Conservation (phyloP, 139 green algal genomes). For the Auxenochlorella pyrenoidosa region DNA sequence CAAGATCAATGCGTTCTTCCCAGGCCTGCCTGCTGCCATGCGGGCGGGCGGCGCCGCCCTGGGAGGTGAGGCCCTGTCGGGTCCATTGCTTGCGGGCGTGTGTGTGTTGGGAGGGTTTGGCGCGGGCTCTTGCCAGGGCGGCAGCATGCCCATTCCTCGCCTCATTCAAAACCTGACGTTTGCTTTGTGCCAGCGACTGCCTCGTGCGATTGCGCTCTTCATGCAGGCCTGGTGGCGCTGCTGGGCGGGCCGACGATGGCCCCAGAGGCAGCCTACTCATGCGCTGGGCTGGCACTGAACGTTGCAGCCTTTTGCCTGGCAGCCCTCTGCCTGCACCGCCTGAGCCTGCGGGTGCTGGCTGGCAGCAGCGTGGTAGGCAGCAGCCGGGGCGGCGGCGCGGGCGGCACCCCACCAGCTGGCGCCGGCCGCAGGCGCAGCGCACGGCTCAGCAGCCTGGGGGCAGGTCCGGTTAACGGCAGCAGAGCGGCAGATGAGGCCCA, state of each 20-base stretch:
- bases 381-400: not conserved
- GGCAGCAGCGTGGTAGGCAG: not conserved
- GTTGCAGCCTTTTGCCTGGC: slow-evolving; percentile 52
- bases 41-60: not conserved
- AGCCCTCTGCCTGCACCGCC: slow-evolving; percentile 28
- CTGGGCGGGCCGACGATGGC: not conserved
- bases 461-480: no score
- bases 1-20: slow-evolving; percentile 94
- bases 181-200: not conserved
- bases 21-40: slow-evolving; percentile 70
- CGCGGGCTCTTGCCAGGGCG: no score
- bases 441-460: not conserved
- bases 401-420: not conserved
- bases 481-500: not conserved
- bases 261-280: not conserved
- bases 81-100: no score
- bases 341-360: slow-evolving; percentile 19
- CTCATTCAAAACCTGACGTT: not conserved
- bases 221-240: not conserved
- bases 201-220: not conserved
- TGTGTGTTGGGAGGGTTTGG: no score
- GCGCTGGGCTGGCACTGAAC: slow-evolving; percentile 51
- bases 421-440: not conserved
- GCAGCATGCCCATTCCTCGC: not conserved
- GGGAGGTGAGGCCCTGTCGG: not conserved